Conservation (phyloP, 768 basidiomycete species). For the Russula sp. region DNA sequence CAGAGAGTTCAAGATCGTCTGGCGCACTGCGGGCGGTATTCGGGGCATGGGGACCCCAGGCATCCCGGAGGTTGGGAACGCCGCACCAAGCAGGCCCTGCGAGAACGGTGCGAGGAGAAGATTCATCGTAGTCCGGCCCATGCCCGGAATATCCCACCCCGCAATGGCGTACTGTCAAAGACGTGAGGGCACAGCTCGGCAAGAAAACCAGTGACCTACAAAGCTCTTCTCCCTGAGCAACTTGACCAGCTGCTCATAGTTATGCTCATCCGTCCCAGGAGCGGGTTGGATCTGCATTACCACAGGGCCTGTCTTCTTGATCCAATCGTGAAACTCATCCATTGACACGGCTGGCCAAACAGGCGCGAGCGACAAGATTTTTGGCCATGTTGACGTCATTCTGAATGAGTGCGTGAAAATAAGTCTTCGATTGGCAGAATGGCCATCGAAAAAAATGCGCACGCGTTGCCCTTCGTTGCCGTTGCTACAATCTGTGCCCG, state of each 20-base stretch:
- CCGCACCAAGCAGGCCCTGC: conserved; percentile 14
- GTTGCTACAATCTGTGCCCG: conserved; percentile 16
- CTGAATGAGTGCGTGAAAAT: neutral
- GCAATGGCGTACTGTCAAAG: conserved; percentile 18
- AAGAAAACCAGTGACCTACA: neutral
- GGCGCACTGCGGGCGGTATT: neutral
- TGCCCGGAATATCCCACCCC: conserved; percentile 19
- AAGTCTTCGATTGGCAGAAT: neutral
- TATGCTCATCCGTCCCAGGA: conserved; percentile 9
- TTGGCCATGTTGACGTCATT: conserved; percentile 17
- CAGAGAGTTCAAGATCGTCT: conserved; percentile 5
- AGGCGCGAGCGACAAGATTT: conserved; percentile 9
- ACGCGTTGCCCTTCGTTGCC: conserved; percentile 11
- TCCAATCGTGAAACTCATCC: conserved; percentile 21
- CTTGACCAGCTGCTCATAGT: conserved; percentile 11
- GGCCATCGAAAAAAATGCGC: neutral
- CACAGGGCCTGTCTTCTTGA: conserved; percentile 4
- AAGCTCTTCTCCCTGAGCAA: conserved; percentile 15
- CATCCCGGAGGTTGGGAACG: conserved; percentile 17
- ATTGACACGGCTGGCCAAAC: conserved; percentile 6
- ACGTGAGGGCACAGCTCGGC: neutral
- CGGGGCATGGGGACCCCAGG: conserved; percentile 13
- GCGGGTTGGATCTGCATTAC: conserved; percentile 9
- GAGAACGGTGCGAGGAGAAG: conserved; percentile 19
- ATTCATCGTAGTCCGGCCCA: conserved; percentile 1